phyloP scores from a whole-genome alignment of 495 filamentous ascomycete species.

The Daldinia concentrica region DNA sequence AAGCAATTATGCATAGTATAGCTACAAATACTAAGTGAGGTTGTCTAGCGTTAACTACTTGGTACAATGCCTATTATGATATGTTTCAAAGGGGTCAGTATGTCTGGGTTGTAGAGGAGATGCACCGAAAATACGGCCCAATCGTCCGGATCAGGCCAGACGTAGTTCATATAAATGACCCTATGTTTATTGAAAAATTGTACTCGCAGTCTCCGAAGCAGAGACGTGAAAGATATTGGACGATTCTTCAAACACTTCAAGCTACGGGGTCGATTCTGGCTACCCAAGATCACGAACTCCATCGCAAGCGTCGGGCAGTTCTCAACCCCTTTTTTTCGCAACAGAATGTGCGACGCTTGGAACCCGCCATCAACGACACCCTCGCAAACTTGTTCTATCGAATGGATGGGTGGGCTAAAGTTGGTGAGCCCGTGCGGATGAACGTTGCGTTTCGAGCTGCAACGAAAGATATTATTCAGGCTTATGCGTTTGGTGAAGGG shows the following conservation, averaged over 20 bases:
- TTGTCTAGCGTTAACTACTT: constrained; percentile 49
- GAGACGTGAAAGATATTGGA: constrained; percentile 28
- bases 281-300: constrained; percentile 48
- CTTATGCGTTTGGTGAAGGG: constrained; percentile 30
- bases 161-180: constrained; percentile 35
- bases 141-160: constrained; percentile 33
- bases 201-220: constrained; percentile 30
- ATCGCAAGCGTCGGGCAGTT: constrained; percentile 48
- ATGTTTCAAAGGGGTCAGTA: constrained; percentile 33
- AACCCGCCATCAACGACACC: constrained; percentile 44
- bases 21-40: neutral
- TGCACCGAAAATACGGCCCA: constrained; percentile 46
- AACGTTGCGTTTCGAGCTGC: constrained; percentile 27
- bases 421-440: constrained; percentile 10
- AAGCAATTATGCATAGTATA: neutral
- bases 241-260: constrained; percentile 18
- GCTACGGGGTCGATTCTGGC: constrained; percentile 42
- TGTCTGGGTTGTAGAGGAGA: constrained; percentile 36
- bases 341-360: constrained; percentile 45
- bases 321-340: constrained; percentile 54
- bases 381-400: constrained; percentile 23
- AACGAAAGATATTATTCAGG: constrained; percentile 34
- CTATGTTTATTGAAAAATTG: constrained; percentile 36
- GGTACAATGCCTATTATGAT: constrained; percentile 49
- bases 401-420: constrained; percentile 33